Percentiles rank a stretch among this genome's conserved stretches.
Evolutionary conservation across 1,284 basidiomycete genomes (phyloP).

Genomic region (Golubevia sp.): DNA sequence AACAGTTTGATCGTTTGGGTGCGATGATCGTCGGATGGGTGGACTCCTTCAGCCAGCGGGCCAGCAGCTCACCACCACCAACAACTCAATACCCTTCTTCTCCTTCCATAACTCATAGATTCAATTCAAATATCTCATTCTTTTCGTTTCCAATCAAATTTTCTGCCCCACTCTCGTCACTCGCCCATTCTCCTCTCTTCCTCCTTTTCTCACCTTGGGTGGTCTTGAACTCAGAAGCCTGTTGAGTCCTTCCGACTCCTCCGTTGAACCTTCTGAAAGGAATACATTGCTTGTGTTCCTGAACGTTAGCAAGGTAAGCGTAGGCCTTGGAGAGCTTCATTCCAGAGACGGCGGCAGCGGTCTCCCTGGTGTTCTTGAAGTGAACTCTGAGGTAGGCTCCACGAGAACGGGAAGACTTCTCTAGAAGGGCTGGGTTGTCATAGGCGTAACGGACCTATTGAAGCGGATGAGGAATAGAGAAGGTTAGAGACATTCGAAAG

Average conservation of each 20-base stretch:
- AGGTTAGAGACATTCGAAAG: too few relatives aligned
- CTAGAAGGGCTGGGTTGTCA: slow-evolving; percentile 56
- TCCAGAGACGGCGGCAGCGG: slow-evolving; percentile 80
- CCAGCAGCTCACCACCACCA: too few relatives aligned
- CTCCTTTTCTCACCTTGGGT: slow-evolving; percentile 78
- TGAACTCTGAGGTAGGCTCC: slow-evolving; percentile 98
- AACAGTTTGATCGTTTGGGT: too few relatives aligned
- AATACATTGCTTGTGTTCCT: slow-evolving; percentile 95
- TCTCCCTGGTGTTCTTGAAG: slow-evolving; percentile 99
- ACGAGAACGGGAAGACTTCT: slow-evolving; percentile 68
- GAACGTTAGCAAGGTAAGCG: slow-evolving; percentile 88
- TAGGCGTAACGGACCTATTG: slow-evolving; percentile 61
- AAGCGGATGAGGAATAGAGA: too few relatives aligned
- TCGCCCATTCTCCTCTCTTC: background rate
- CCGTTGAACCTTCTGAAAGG: slow-evolving; percentile 97
- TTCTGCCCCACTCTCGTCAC: too few relatives aligned
- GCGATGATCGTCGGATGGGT: too few relatives aligned
- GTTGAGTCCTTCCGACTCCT: slow-evolving; percentile 93
- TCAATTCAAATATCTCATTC: too few relatives aligned
- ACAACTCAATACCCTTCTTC: too few relatives aligned
- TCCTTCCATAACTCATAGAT: too few relatives aligned
- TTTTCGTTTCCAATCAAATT: too few relatives aligned
- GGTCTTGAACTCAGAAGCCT: slow-evolving; percentile 96
- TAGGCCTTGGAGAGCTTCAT: slow-evolving; percentile 95
- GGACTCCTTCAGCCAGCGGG: too few relatives aligned